Base-by-base conservation (phyloP, 768 basidiomycete genomes). In the Dentipellis fragilis region DNA sequence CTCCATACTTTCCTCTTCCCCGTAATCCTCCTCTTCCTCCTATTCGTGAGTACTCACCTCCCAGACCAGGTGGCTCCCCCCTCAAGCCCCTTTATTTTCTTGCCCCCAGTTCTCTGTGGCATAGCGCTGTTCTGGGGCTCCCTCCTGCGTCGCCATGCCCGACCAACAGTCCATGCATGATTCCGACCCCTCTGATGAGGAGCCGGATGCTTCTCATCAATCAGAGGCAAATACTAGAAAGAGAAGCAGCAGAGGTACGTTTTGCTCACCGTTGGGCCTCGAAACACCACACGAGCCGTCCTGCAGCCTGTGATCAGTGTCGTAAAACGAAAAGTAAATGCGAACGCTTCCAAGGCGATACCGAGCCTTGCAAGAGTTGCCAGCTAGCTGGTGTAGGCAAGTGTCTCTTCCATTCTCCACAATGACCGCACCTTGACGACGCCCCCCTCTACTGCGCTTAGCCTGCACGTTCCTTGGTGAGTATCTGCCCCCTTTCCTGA, bases 291-390 rank as follows among this genome's bases (percentile, higher is more conserved):
- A 16, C 14, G 17, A 10, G n/a, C 36, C 50, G 16, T 54, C 11
- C 23, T 38, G 23, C 14, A 89, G 89, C 89, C 35, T 93, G 89
- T 63, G 89, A 92, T 72, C 85, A 90, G 61, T 93, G 89, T 63
- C 77, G 89, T 50, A 92, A 89, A 72, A 86, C 86, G 7, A 93
- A 91, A 71, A 87, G 85, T 73, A 90, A 91, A 67, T 92, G 90
- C 65, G 88, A 90, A 64, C 78, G 81, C 49, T 72, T 70, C 36
- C 60, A 52, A 63, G 73, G 73, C 5, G 76, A 79, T 17, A 72
- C 72, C 16, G 70, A 72, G 21, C 73, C 69, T 19, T 89, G 81
- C 69, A 87, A 79, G 68, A 87, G 79, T 63, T 87, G 83, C 70
- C 71, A 75, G 51, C 67, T 78, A 59, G 75, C 76, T 47, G 81